A percentile compares a stretch with the other conserved stretches of the same genome.
phyloP scores from a whole-genome alignment of 352 stramenopile species.

The Phytopythium montanum region DNA sequence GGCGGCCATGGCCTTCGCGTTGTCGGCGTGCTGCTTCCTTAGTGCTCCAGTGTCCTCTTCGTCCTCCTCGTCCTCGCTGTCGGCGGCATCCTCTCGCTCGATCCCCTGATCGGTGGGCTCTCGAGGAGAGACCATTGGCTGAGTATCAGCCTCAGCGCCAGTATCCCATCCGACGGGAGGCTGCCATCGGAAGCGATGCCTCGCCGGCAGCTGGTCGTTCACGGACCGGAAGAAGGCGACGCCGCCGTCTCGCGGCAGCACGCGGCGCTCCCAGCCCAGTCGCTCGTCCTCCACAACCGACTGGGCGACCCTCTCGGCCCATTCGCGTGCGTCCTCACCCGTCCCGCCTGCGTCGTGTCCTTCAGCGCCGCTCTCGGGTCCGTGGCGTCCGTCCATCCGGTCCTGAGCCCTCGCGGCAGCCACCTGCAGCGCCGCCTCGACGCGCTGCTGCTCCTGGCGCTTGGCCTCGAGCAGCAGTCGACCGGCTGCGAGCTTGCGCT shows the following conservation, averaged over 20 bases:
- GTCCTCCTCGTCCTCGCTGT: slow-evolving; percentile 16
- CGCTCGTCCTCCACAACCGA: slow-evolving; percentile 48
- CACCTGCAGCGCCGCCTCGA: slow-evolving; percentile 46
- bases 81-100: background rate
- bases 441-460: slow-evolving; percentile 54
- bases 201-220: slow-evolving; percentile 39
- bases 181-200: slow-evolving; percentile 46
- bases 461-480: slow-evolving; percentile 54
- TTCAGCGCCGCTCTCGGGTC: slow-evolving; percentile 9
- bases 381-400: slow-evolving; percentile 18
- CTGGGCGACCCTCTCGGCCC: slow-evolving; percentile 33
- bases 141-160: background rate
- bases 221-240: slow-evolving; percentile 71
- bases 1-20: slow-evolving; percentile 20
- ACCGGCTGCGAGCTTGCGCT: slow-evolving; percentile 60
- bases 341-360: background rate
- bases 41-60: slow-evolving; percentile 5
- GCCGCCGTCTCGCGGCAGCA: slow-evolving; percentile 41
- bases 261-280: slow-evolving; percentile 55
- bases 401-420: slow-evolving; percentile 23
- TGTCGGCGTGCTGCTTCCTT: slow-evolving; percentile 22
- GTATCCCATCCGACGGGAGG: slow-evolving; percentile 32
- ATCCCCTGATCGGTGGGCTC: slow-evolving; percentile 13
- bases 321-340: slow-evolving; percentile 26
- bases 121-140: background rate